These are phyloP conservation scores for Elsinoe ampelina DNA, from an alignment of 2,329 filamentous ascomycete genomes.

Conservation along the genomic window DNA sequence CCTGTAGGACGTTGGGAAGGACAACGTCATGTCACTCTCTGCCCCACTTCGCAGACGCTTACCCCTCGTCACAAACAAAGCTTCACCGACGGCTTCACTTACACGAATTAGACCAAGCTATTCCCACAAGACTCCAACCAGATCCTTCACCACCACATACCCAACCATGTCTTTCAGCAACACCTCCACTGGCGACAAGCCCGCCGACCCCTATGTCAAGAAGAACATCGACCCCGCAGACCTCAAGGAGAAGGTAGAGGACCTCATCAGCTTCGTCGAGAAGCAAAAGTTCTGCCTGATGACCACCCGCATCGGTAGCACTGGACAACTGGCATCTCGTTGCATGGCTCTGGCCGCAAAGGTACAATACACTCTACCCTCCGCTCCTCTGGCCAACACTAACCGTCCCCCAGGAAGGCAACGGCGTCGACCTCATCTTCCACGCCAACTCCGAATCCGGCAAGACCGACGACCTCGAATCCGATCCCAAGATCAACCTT, in stretches of 20 bases:
- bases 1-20: not conserved
- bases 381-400: conserved; percentile 10
- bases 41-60: conserved; percentile 17
- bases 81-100: conserved; percentile 10
- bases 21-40: conserved; percentile 15
- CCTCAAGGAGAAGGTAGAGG: conserved; percentile 66
- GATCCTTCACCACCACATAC: conserved; percentile 13
- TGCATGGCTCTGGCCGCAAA: conserved; percentile 78
- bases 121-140: not conserved
- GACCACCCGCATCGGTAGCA: conserved; percentile 62
- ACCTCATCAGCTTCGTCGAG: conserved; percentile 60
- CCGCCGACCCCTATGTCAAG: conserved; percentile 70
- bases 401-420: conserved; percentile 51
- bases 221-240: conserved; percentile 56
- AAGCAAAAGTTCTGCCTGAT: conserved; percentile 79
- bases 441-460: conserved; percentile 84
- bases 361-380: conserved; percentile 37
- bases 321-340: conserved; percentile 63
- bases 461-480: conserved; percentile 72
- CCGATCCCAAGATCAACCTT: conserved; percentile 68
- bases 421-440: conserved; percentile 76
- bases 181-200: conserved; percentile 51
- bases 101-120: conserved; percentile 8
- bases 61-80: conserved; percentile 14
- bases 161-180: conserved; percentile 45